These are phyloP conservation scores for Cryphonectria radicalis DNA, from an alignment of 2,329 filamentous ascomycete species.

Conservation along the genomic window DNA sequence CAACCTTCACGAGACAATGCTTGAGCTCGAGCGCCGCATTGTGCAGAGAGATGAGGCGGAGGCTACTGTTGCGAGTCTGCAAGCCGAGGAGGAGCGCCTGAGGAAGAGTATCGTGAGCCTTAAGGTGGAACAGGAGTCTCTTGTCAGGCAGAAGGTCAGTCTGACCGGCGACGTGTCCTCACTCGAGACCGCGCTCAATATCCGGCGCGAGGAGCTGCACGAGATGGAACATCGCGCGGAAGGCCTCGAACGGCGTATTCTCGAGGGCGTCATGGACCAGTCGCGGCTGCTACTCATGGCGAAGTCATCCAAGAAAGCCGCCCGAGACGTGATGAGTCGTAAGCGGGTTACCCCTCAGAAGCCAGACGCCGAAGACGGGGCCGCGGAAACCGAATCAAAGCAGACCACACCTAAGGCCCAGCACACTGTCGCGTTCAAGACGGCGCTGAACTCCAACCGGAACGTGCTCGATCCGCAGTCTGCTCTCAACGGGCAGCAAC, in stretches of 20 bases:
- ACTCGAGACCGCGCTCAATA: conserved; percentile 84
- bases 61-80: conserved; percentile 53
- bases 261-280: conserved; percentile 96
- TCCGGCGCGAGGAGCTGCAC: conserved; percentile 88
- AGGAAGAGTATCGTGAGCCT: conserved; percentile 61
- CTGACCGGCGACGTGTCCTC: conserved; percentile 86
- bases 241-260: conserved; percentile 84
- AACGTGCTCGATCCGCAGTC: conserved; percentile 52
- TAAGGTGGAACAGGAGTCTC: conserved; percentile 72
- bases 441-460: conserved; percentile 59
- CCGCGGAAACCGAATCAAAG: conserved; percentile 36
- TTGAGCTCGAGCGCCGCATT: conserved; percentile 78
- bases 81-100: conserved; percentile 56
- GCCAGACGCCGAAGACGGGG: conserved; percentile 31
- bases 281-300: conserved; percentile 86
- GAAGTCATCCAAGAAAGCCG: conserved; percentile 55
- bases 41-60: conserved; percentile 67
- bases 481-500: conserved; percentile 36
- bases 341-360: conserved; percentile 56
- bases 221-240: conserved; percentile 91
- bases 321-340: conserved; percentile 61
- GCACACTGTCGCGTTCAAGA: conserved; percentile 48
- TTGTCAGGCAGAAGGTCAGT: conserved; percentile 77
- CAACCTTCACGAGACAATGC: conserved; percentile 76
- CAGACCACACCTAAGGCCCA: conserved; percentile 27